Evolutionary conservation across 495 filamentous ascomycete species (phyloP).

Genomic region (Tuber aestivum): DNA sequence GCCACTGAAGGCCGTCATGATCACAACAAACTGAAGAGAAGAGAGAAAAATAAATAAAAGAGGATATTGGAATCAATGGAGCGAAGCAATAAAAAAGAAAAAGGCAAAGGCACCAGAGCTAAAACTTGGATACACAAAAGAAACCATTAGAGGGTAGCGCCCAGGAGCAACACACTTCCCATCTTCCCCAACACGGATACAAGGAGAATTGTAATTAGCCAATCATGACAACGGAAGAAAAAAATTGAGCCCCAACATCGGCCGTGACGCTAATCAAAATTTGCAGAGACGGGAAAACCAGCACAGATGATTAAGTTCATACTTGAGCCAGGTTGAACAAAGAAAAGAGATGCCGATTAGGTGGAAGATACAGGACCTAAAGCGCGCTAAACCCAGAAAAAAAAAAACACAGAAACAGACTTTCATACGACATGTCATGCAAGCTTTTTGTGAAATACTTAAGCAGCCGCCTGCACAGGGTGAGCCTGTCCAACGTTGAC

Average conservation of each 20-base stretch:
- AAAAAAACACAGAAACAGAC: slow-evolving; percentile 25
- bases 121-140: slow-evolving; percentile 12
- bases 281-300: slow-evolving; percentile 14
- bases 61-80: slow-evolving; percentile 11
- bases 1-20: slow-evolving; percentile 1
- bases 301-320: slow-evolving; percentile 6
- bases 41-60: background rate
- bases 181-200: slow-evolving; percentile 15
- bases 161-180: slow-evolving; percentile 5
- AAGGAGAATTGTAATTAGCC: slow-evolving; percentile 27
- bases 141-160: slow-evolving; percentile 17
- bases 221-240: slow-evolving; percentile 22
- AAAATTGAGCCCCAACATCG: slow-evolving; percentile 9
- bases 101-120: background rate
- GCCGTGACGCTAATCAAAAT: slow-evolving; percentile 12
- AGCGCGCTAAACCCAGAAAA: slow-evolving; percentile 33
- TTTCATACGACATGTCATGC: slow-evolving; percentile 35
- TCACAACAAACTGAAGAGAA: slow-evolving; percentile 3
- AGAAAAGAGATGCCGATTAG: slow-evolving; percentile 26
- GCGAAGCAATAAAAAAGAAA: background rate
- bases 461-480: slow-evolving; percentile 47
- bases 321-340: slow-evolving; percentile 19
- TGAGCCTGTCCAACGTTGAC: slow-evolving; percentile 42
- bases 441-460: slow-evolving; percentile 27
- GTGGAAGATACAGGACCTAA: slow-evolving; percentile 29